Conservation (phyloP, 1,284 basidiomycete genomes). For the Rhodotorula sp. region DNA sequence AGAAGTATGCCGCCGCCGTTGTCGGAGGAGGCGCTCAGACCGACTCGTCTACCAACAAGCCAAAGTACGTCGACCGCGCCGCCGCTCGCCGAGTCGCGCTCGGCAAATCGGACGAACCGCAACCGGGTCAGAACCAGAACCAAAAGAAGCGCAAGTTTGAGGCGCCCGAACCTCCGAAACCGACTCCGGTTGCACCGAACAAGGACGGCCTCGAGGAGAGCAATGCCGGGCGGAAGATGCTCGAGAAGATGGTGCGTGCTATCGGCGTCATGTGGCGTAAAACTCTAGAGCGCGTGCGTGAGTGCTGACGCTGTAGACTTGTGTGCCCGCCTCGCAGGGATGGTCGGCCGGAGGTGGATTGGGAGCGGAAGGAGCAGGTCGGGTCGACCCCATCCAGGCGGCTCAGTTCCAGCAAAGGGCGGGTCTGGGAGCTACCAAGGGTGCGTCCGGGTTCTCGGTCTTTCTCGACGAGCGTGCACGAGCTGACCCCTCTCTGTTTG, state of each 20-base stretch:
- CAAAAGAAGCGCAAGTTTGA: conserved; percentile 55
- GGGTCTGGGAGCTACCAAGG: conserved; percentile 83
- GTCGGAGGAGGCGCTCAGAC: conserved; percentile 40
- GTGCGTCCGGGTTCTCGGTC: conserved; percentile 43
- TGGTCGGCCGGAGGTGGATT: conserved; percentile 88
- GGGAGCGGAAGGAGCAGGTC: conserved; percentile 69
- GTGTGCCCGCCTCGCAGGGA: conserved; percentile 54
- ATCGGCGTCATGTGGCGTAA: too few species aligned
- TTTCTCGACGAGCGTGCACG: too few species aligned
- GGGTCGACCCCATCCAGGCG: conserved; percentile 80
- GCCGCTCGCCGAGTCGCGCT: conserved; percentile 81
- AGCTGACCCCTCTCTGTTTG: background rate
- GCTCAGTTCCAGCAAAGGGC: conserved; percentile 81
- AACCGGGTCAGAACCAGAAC: conserved; percentile 54
- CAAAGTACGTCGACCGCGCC: conserved; percentile 88
- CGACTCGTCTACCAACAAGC: conserved; percentile 51
- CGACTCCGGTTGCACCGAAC: conserved; percentile 59
- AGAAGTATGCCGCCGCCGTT: conserved; percentile 64
- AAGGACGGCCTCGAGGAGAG: conserved; percentile 71
- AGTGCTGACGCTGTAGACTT: background rate
- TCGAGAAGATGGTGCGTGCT: conserved; percentile 73
- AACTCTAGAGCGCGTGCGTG: fast-evolving
- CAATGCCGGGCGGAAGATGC: conserved; percentile 83
- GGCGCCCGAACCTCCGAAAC: conserved; percentile 60
- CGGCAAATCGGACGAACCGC: conserved; percentile 76